phyloP scores from a whole-genome alignment of 257 asterid species.

The Hygrophila difformis region DNA sequence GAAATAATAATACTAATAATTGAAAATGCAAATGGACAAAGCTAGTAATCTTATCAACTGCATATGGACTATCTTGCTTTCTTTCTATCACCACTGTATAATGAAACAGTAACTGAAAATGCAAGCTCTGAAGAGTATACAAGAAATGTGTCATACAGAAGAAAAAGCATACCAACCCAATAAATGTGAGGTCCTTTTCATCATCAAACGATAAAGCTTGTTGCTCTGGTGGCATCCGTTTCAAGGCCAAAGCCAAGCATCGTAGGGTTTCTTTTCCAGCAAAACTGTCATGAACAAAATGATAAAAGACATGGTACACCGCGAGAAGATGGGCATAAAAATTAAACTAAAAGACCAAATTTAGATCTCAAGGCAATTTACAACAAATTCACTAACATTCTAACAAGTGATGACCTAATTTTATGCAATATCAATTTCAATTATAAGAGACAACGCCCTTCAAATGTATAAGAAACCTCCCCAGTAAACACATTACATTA shows the following conservation, averaged over 20 bases:
- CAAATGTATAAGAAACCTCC: too few relatives aligned
- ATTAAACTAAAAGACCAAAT: constrained; percentile 5
- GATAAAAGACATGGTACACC: neutral
- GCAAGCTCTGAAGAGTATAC: constrained; percentile 10
- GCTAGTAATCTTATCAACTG: too few relatives aligned
- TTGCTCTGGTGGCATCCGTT: constrained; percentile 84
- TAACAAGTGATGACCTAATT: too few relatives aligned
- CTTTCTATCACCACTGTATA: too few relatives aligned
- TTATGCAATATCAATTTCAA: too few relatives aligned
- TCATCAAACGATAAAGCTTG: constrained; percentile 76
- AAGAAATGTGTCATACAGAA: constrained; percentile 23
- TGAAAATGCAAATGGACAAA: too few relatives aligned
- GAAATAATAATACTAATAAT: too few relatives aligned
- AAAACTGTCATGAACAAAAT: constrained; percentile 47
- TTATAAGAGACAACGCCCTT: too few relatives aligned
- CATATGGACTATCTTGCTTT: too few relatives aligned
- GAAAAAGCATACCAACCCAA: constrained; percentile 99
- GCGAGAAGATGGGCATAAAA: constrained; percentile 3
- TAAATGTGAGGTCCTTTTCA: constrained; percentile 90
- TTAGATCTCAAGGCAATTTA: constrained; percentile 2
- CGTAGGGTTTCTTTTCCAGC: constrained; percentile 95
- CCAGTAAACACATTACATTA: too few relatives aligned
- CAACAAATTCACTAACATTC: too few relatives aligned
- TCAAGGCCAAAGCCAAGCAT: constrained; percentile 91
- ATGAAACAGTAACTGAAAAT: constrained; percentile 14